These are phyloP conservation scores for Quercus phellos DNA, from an alignment of 331 rosid genomes.

Conservation along the genomic window DNA sequence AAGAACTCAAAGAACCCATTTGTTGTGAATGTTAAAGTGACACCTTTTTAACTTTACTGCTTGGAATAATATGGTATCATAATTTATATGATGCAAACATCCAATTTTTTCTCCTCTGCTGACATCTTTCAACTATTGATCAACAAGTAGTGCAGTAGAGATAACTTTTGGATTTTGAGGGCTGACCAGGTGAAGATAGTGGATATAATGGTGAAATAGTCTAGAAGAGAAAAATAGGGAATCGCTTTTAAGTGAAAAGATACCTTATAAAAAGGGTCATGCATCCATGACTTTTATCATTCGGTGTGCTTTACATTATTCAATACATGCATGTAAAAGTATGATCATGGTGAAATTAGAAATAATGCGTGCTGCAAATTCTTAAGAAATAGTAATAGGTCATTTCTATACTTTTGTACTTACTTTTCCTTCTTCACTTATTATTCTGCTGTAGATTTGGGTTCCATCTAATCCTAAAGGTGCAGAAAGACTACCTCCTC, in stretches of 20 bases:
- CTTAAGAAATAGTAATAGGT: not conserved
- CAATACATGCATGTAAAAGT: not conserved
- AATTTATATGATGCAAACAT: not conserved
- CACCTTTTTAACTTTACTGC: not conserved
- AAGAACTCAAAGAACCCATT: not conserved
- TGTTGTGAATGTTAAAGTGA: not conserved
- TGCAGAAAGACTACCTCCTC: slow-evolving; percentile 82
- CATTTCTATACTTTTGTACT: slow-evolving; percentile 8
- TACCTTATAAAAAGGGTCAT: not conserved
- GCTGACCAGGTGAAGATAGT: not conserved
- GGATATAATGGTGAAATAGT: not conserved
- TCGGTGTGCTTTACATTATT: not conserved
- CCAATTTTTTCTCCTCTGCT: not conserved
- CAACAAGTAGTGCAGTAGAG: not conserved
- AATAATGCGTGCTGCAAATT: not conserved
- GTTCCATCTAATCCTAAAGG: slow-evolving; percentile 90
- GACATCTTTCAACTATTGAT: not conserved
- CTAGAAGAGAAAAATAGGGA: not conserved
- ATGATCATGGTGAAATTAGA: not conserved
- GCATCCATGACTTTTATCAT: not conserved
- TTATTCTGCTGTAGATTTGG: slow-evolving; percentile 67
- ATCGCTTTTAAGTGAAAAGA: not conserved
- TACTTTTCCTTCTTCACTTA: slow-evolving; percentile 7
- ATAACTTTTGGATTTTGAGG: not conserved
- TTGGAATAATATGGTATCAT: not conserved